phyloP scores from a whole-genome alignment of 768 basidiomycete species.

The Erythrobasidium yunnanense region DNA sequence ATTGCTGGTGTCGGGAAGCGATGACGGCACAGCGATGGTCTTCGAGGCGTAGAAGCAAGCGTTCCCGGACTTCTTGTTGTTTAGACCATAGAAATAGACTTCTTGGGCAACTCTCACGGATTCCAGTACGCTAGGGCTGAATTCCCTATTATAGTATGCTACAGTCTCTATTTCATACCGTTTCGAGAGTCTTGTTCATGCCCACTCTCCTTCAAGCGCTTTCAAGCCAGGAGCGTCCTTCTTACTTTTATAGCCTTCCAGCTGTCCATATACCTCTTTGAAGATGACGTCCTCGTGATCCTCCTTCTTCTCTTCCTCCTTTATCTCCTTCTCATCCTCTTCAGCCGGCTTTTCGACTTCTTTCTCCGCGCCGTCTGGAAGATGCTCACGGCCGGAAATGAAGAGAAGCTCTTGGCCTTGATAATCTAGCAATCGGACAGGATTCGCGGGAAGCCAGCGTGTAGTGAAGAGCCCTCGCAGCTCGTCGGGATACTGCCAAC shows the following conservation, averaged over 20 bases:
- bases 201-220: constrained; percentile 51
- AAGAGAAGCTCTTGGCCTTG: constrained; percentile 51
- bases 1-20: constrained; percentile 72
- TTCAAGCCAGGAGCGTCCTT: constrained; percentile 42
- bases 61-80: neutral
- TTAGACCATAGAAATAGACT: neutral
- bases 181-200: too few relatives aligned
- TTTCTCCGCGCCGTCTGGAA: constrained; percentile 44
- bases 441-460: constrained; percentile 50
- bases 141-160: neutral
- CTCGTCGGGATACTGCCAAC: constrained; percentile 27
- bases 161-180: neutral
- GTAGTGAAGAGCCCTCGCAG: constrained; percentile 41
- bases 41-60: constrained; percentile 46
- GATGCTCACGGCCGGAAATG: constrained; percentile 46
- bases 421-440: constrained; percentile 51
- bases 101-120: neutral
- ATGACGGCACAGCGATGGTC: constrained; percentile 77
- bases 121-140: neutral
- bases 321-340: constrained; percentile 28
- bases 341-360: constrained; percentile 43
- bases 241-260: constrained; percentile 48
- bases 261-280: constrained; percentile 42
- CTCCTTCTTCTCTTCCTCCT: constrained; percentile 30
- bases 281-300: constrained; percentile 20